Percentiles rank a stretch among this genome's conserved stretches.
Evolutionary conservation across 495 filamentous ascomycete genomes (phyloP).

Genomic region (Hypoxylon cercidicola): DNA sequence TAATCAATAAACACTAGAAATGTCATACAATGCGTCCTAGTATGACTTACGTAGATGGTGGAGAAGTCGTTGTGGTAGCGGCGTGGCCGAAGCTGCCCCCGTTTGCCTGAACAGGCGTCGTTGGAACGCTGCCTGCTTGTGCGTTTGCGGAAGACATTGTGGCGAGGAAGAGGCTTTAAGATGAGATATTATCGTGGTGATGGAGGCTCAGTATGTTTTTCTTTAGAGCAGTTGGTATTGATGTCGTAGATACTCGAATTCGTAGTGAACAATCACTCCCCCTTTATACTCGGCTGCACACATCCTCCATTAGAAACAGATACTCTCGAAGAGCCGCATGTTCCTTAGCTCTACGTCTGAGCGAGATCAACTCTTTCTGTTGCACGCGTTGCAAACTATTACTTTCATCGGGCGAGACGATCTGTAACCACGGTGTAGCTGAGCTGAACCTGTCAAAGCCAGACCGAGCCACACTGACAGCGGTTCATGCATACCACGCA

Average conservation of each 20-base stretch:
- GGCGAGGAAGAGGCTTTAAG: not conserved
- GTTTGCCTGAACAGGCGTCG: not conserved
- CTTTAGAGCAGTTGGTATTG: not conserved
- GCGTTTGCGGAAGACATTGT: not conserved
- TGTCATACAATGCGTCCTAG: not conserved
- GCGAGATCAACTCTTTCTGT: too few relatives aligned
- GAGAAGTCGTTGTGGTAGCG: not conserved
- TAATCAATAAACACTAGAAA: not conserved
- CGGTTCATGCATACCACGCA: too few relatives aligned
- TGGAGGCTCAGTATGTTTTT: not conserved
- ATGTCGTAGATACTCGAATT: too few relatives aligned
- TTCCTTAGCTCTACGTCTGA: too few relatives aligned
- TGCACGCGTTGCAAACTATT: too few relatives aligned
- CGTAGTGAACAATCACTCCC: too few relatives aligned
- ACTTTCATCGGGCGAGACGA: too few relatives aligned
- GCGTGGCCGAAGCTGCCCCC: not conserved
- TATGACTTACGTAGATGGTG: not conserved
- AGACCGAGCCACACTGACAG: too few relatives aligned
- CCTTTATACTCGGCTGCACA: not conserved
- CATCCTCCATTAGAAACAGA: too few relatives aligned
- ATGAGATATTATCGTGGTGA: not conserved
- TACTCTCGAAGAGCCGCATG: too few relatives aligned
- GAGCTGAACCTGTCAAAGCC: too few relatives aligned
- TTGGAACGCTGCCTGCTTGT: not conserved
- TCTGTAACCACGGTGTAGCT: too few relatives aligned